Evolutionary conservation across 1,139 yeast genomes (phyloP), one percentile per base, ranked within the genome.

Genomic region (Yamadazyma mexicana): DNA sequence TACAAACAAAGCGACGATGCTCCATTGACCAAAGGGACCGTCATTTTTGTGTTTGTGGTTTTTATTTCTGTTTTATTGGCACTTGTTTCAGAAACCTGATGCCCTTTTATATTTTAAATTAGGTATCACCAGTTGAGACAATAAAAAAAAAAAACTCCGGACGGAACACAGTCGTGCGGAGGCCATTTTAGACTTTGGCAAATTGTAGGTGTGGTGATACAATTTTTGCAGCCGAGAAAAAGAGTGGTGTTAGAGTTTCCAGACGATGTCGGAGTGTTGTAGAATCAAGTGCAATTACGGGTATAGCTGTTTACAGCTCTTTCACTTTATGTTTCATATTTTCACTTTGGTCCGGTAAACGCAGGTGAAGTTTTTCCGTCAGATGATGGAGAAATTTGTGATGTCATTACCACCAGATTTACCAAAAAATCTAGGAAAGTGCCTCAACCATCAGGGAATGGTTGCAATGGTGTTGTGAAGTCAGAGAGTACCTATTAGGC

Each of bases 11-110:
- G 62, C 43, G 67, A 66, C 22, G 81, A 65, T 18, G 77, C 65
- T 12, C 82, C 83, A 52, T 77, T 77, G 42, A 79, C 73, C 40
- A 77, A 50, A 25, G 77, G 61, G 31, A 52, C 43, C n/a, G 56
- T 52, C 62, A 58, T 58, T 7, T 30, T 46, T 12, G 23, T 3
- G 9, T 28, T 16, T 8, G n/a, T 20, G 22, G 22, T 20, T 6
- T 20, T 20, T n/a, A n/a, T 20, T 20, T 5, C 22, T 20, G 22
- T 20, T 20, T 8, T 6, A 20, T 8, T 6, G 8, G 8, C 8
- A 20, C 8, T 20, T 20, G 22, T 20, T 20, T 20, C 8, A 6
- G 20, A 12, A 15, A 43, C 33, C 27, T 37, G 31, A 28, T 9
- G 20, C 16, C 31, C 11, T 28, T 28, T n/a, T n/a, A n/a, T 28